Conservation (phyloP, 2,329 filamentous ascomycete species). For the Trichoderma pleuroti region DNA sequence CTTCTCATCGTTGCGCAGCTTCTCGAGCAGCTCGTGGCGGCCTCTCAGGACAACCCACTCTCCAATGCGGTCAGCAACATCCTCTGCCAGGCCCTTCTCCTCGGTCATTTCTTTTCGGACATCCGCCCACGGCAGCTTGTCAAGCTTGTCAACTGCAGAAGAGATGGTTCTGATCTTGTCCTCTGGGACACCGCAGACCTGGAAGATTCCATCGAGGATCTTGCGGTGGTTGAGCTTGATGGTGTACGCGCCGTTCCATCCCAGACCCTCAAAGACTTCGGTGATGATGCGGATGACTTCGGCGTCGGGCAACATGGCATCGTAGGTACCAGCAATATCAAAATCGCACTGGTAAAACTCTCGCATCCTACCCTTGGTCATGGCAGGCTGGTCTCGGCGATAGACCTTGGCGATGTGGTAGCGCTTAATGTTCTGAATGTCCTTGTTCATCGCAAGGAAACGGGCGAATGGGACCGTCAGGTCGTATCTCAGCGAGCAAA, state of each 20-base stretch:
- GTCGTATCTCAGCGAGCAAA: constrained; percentile 73
- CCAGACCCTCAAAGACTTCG: constrained; percentile 80
- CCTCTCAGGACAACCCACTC: constrained; percentile 78
- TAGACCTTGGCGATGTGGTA: constrained; percentile 92
- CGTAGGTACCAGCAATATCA: constrained; percentile 84
- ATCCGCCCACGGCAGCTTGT: constrained; percentile 87
- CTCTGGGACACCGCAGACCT: constrained; percentile 81
- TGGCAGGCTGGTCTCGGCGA: constrained; percentile 50
- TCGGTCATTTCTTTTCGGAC: constrained; percentile 91
- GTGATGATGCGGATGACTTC: constrained; percentile 81
- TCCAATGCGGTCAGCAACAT: constrained; percentile 82
- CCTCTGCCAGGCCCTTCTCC: constrained; percentile 75
- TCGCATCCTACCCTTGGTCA: constrained; percentile 88
- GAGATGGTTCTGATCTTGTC: constrained; percentile 88
- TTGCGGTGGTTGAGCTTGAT: constrained; percentile 96
- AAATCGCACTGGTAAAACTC: constrained; percentile 99
- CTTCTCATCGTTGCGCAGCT: constrained; percentile 63
- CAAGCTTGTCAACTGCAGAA: constrained; percentile 91
- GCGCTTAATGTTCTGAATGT: constrained; percentile 79
- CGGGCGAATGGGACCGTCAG: constrained; percentile 87
- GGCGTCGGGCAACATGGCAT: constrained; percentile 87
- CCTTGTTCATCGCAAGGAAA: constrained; percentile 87
- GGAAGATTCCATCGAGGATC: constrained; percentile 88
- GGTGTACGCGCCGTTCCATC: constrained; percentile 69
- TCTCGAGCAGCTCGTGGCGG: constrained; percentile 67